Evolutionary conservation across 345 rosid species (phyloP).

Genomic region (Zanthoxylum bungeanum): DNA sequence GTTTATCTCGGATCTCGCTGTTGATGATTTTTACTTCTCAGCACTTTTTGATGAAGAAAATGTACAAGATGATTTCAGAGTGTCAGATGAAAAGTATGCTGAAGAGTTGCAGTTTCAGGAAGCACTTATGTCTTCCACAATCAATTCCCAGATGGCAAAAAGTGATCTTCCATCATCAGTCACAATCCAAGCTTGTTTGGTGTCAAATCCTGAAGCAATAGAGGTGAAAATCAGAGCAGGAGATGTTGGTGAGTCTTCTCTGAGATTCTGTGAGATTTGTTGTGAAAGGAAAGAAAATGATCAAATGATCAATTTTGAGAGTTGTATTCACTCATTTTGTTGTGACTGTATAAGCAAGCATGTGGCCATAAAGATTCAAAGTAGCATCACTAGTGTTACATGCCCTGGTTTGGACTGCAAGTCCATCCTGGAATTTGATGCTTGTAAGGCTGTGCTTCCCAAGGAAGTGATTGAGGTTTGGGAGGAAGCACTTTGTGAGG

Average conservation of each 20-base stretch:
- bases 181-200: background rate
- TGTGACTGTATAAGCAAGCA: conserved; percentile 45
- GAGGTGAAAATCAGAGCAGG: background rate
- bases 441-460: conserved; percentile 40
- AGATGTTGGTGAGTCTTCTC: conserved; percentile 30
- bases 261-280: conserved; percentile 52
- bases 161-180: background rate
- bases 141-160: background rate
- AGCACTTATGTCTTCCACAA: conserved; percentile 16
- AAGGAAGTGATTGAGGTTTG: conserved; percentile 44
- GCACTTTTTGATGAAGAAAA: conserved; percentile 7
- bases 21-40: conserved; percentile 29
- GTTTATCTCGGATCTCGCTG: background rate
- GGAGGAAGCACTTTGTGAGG: conserved; percentile 49
- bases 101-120: conserved; percentile 34
- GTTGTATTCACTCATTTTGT: conserved; percentile 60
- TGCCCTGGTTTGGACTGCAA: conserved; percentile 61
- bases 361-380: conserved; percentile 36
- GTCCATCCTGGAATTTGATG: conserved; percentile 38
- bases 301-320: conserved; percentile 33
- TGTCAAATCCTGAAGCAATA: background rate
- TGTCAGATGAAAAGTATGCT: conserved; percentile 29
- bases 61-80: background rate
- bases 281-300: conserved; percentile 36
- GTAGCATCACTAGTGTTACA: conserved; percentile 18